These are phyloP conservation scores for Henningerozyma blattae DNA, from an alignment of 805 yeast species.

Conservation along the genomic window DNA sequence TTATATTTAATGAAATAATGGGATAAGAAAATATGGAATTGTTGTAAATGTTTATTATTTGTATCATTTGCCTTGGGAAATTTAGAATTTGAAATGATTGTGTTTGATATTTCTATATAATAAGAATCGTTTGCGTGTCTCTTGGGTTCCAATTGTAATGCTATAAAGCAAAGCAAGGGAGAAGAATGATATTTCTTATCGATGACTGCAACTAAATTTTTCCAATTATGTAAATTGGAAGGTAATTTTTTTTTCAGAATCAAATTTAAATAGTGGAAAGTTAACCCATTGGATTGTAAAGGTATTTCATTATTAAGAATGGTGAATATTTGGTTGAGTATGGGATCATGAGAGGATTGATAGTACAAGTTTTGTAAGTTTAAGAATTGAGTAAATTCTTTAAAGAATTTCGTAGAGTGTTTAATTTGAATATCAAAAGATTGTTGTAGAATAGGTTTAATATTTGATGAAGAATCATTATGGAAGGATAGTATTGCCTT, in stretches of 20 bases:
- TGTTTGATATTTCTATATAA: conserved; percentile 8
- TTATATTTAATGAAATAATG: conserved; percentile 13
- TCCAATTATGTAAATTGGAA: neutral
- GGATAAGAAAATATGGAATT: conserved; percentile 21
- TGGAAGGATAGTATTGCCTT: conserved; percentile 10
- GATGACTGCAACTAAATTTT: too few species aligned
- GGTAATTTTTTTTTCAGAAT: conserved; percentile 8
- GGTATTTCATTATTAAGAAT: conserved; percentile 11
- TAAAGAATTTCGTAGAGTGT: neutral
- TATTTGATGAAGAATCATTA: conserved; percentile 4
- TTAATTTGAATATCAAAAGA: conserved; percentile 3
- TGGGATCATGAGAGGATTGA: conserved; percentile 1
- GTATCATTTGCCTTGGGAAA: conserved; percentile 36
- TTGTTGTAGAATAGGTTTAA: conserved; percentile 2
- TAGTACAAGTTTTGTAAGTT: conserved; percentile 18
- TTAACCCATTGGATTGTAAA: conserved; percentile 13
- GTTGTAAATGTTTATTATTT: conserved; percentile 21
- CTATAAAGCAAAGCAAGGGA: neutral
- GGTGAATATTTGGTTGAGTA: conserved; percentile 5
- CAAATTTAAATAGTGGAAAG: conserved; percentile 13
- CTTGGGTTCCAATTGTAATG: conserved; percentile 1
- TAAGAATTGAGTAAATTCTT: conserved; percentile 9
- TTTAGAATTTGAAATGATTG: conserved; percentile 14
- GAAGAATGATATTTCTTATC: neutral
- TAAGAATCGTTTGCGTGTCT: conserved; percentile 7